phyloP scores from a whole-genome alignment of 495 filamentous ascomycete species.

The Xylaria bambusicola region DNA sequence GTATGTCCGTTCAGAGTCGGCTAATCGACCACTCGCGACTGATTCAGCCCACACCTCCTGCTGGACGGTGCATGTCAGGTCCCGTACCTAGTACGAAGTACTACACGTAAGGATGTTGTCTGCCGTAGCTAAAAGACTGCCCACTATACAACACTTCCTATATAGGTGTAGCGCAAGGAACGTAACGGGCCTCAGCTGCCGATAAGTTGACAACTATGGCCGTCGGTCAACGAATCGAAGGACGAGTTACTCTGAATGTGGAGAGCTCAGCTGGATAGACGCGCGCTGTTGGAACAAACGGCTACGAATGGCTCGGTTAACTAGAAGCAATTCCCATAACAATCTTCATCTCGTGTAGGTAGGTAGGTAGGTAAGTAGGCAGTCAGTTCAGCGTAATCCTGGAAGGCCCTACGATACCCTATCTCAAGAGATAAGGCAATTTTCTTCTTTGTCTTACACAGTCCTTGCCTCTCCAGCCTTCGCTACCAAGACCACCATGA shows the following conservation, averaged over 20 bases:
- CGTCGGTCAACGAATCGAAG: slow-evolving; percentile 9
- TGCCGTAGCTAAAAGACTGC: no score
- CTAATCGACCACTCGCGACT: slow-evolving; percentile 6
- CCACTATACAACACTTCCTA: no score
- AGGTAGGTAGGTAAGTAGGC: not conserved
- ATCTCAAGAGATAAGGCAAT: no score
- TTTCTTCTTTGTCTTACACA: no score
- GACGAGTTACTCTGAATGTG: not conserved
- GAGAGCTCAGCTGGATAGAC: slow-evolving; percentile 5
- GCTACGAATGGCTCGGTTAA: slow-evolving; percentile 13
- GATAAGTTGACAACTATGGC: not conserved
- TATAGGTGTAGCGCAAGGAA: not conserved
- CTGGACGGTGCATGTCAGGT: not conserved
- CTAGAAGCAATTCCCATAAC: no score
- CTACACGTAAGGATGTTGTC: no score
- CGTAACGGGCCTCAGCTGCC: not conserved
- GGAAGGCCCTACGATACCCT: no score
- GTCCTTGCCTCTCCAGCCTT: no score
- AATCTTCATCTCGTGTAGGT: no score
- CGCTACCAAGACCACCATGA: no score
- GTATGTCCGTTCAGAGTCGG: not conserved
- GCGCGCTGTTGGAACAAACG: slow-evolving; percentile 8
- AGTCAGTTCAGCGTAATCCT: no score
- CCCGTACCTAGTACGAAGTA: not conserved
- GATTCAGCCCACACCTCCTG: slow-evolving; percentile 2